These are phyloP conservation scores for Monosporozyma servazzii DNA, from an alignment of 805 yeast species.

Conservation along the genomic window DNA sequence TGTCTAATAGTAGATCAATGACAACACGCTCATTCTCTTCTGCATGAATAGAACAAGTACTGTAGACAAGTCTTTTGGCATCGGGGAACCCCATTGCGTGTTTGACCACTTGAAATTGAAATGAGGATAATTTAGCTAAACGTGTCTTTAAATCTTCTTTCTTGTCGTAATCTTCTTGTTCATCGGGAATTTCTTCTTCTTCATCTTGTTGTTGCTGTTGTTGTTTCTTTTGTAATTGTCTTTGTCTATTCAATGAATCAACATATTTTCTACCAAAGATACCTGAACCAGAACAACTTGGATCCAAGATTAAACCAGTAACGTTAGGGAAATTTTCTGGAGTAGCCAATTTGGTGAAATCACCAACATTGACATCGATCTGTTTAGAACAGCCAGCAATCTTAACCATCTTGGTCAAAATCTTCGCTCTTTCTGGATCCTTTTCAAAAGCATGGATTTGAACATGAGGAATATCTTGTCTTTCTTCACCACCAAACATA, in stretches of 20 bases:
- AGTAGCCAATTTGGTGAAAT: slow-evolving; percentile 32
- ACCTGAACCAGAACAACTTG: slow-evolving; percentile 97
- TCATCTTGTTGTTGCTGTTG: slow-evolving; percentile 10
- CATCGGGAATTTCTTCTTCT: slow-evolving; percentile 25
- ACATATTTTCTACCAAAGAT: slow-evolving; percentile 82
- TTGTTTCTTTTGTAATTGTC: slow-evolving; percentile 12
- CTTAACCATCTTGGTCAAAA: slow-evolving; percentile 65
- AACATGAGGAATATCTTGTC: slow-evolving; percentile 17
- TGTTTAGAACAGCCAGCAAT: slow-evolving; percentile 55
- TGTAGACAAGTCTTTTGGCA: slow-evolving; percentile 74
- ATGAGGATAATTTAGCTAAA: slow-evolving; percentile 64
- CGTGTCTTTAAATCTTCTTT: slow-evolving; percentile 37
- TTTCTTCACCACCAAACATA: slow-evolving; percentile 12
- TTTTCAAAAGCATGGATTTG: slow-evolving; percentile 74
- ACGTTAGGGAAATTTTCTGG: slow-evolving; percentile 53
- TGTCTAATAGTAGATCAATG: slow-evolving; percentile 60
- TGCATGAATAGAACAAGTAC: slow-evolving; percentile 91
- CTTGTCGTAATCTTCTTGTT: slow-evolving; percentile 33
- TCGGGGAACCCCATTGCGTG: slow-evolving; percentile 80
- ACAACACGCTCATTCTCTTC: slow-evolving; percentile 94
- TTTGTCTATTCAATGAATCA: slow-evolving; percentile 30
- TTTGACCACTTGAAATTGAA: slow-evolving; percentile 79
- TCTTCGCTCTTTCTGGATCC: slow-evolving; percentile 61
- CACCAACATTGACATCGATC: slow-evolving; percentile 44
- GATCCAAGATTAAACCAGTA: slow-evolving; percentile 84